Percentiles rank a stretch among this genome's conserved stretches.
Evolutionary conservation across 768 basidiomycete genomes (phyloP).

Genomic region (Phlebiopsis gigantea): DNA sequence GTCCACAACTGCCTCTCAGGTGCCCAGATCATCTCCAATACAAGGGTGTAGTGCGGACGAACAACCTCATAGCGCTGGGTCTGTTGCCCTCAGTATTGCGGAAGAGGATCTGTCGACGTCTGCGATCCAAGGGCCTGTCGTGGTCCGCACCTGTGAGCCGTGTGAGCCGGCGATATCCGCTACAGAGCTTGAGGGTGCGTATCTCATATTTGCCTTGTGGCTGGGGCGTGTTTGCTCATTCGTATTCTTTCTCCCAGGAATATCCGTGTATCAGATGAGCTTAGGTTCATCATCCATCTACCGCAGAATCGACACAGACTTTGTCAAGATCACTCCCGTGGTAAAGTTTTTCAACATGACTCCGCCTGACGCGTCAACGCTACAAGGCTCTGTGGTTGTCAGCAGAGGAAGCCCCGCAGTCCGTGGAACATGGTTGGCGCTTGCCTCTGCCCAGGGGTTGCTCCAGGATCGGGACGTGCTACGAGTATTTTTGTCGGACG

Average conservation of each 20-base stretch:
- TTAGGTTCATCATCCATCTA: constrained; percentile 52
- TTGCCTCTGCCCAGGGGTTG: constrained; percentile 47
- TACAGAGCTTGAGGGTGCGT: constrained; percentile 65
- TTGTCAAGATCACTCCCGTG: constrained; percentile 66
- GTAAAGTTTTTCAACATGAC: constrained; percentile 38
- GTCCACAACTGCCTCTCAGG: not conserved
- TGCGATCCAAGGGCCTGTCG: constrained; percentile 32
- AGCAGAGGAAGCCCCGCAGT: constrained; percentile 48
- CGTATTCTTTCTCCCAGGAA: constrained; percentile 37
- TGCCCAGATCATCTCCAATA: not conserved
- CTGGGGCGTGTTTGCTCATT: constrained; percentile 17
- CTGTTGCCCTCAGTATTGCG: not conserved
- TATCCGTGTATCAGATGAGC: constrained; percentile 69
- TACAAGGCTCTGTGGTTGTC: constrained; percentile 37
- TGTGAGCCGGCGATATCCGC: constrained; percentile 59
- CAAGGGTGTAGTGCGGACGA: not conserved
- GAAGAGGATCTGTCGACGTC: not conserved
- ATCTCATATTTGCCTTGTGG: constrained; percentile 5
- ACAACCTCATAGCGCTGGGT: not conserved
- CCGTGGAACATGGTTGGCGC: constrained; percentile 67
- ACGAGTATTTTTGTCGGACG: constrained; percentile 56
- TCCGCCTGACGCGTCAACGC: constrained; percentile 28
- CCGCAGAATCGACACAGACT: constrained; percentile 75
- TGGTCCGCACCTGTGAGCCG: constrained; percentile 62
- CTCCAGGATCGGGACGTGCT: constrained; percentile 46